phyloP scores from a whole-genome alignment of 2,329 filamentous ascomycete species.

The Plectosphaerella plurivora region DNA sequence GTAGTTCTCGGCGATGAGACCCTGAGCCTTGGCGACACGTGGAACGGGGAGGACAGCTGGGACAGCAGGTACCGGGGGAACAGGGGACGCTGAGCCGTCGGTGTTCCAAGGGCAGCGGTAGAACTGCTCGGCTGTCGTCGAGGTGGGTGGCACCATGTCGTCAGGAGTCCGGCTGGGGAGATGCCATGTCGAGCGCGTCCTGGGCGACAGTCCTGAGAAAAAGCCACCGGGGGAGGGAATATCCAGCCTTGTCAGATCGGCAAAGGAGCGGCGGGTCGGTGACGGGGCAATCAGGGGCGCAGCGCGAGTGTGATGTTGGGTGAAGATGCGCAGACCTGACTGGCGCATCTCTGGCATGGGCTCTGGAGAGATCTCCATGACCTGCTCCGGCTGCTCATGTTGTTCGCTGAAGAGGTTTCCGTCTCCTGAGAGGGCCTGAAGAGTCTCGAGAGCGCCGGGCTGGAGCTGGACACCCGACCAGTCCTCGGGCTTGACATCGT shows the following conservation, averaged over 20 bases:
- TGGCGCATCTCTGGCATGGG: constrained; percentile 49
- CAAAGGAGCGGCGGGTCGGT: constrained; percentile 48
- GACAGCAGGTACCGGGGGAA: constrained; percentile 24
- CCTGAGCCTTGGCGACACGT: constrained; percentile 9
- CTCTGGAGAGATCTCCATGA: constrained; percentile 46
- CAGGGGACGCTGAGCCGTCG: constrained; percentile 29
- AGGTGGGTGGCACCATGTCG: constrained; percentile 64
- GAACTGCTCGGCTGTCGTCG: constrained; percentile 87
- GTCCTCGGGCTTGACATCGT: constrained; percentile 34
- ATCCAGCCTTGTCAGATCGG: constrained; percentile 74
- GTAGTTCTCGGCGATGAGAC: constrained; percentile 31
- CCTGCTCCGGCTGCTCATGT: constrained; percentile 41
- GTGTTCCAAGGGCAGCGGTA: constrained; percentile 78
- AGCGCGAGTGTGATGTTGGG: constrained; percentile 27
- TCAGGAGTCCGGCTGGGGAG: constrained; percentile 50
- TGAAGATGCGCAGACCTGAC: constrained; percentile 45
- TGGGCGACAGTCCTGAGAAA: constrained; percentile 77
- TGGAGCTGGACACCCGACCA: constrained; percentile 76
- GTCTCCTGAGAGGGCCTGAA: constrained; percentile 66
- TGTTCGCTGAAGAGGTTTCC: constrained; percentile 48
- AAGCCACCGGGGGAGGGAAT: constrained; percentile 91
- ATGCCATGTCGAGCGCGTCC: constrained; percentile 79
- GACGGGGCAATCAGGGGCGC: constrained; percentile 27
- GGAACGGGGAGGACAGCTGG: background rate
- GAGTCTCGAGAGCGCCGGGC: constrained; percentile 72